Evolutionary conservation across 2,329 filamentous ascomycete genomes (phyloP).

Genomic region (Coleophoma cylindrospora): DNA sequence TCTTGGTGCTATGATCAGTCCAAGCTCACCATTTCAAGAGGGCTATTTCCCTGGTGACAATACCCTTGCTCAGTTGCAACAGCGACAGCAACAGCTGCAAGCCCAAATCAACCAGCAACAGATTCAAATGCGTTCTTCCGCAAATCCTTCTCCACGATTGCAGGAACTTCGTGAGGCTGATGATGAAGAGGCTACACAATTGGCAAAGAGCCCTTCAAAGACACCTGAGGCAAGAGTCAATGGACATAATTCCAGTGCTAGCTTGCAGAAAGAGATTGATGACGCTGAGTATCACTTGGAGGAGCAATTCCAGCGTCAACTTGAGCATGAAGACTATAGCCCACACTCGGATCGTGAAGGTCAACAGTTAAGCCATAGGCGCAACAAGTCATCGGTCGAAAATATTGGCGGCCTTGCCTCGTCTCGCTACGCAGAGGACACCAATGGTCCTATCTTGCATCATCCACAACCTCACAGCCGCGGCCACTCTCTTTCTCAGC

Average conservation of each 20-base stretch:
- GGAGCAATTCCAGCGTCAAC: conserved; percentile 70
- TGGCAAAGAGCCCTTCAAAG: conserved; percentile 45
- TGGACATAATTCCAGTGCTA: conserved; percentile 70
- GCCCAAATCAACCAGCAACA: conserved; percentile 46
- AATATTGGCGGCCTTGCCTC: conserved; percentile 15
- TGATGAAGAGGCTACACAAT: conserved; percentile 42
- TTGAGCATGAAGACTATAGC: conserved; percentile 74
- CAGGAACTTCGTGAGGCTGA: conserved; percentile 73
- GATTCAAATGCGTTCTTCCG: conserved; percentile 27
- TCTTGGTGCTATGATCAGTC: conserved; percentile 53
- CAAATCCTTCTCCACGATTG: conserved; percentile 54
- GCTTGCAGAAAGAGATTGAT: conserved; percentile 78
- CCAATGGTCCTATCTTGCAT: conserved; percentile 55
- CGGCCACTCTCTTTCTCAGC: conserved; percentile 66
- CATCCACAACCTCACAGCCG: conserved; percentile 71
- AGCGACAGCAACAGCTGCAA: conserved; percentile 41
- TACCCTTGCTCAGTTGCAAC: conserved; percentile 38
- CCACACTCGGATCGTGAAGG: conserved; percentile 42
- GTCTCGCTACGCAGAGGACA: conserved; percentile 46
- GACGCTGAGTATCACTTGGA: conserved; percentile 83
- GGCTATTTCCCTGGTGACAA: conserved; percentile 31
- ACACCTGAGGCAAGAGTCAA: conserved; percentile 54
- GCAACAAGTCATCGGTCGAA: conserved; percentile 15
- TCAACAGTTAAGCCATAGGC: conserved; percentile 11
- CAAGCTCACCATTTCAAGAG: conserved; percentile 54